A percentile compares a stretch with the other conserved stretches of the same genome.
phyloP scores from a whole-genome alignment of 192 early-diverging fungal genomes.

The Ambispora gerdemannii region DNA sequence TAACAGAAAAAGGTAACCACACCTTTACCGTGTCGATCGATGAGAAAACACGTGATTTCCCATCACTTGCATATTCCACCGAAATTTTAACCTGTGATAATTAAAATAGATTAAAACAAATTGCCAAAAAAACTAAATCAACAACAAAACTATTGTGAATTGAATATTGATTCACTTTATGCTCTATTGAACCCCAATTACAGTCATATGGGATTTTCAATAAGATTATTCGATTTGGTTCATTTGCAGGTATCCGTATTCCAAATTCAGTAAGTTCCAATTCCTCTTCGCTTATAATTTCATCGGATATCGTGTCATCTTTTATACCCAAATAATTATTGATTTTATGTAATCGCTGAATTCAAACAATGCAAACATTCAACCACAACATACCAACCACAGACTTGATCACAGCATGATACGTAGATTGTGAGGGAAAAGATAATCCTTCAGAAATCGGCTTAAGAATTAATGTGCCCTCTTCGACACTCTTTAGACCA shows the following conservation, averaged over 20 bases:
- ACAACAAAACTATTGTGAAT: no score
- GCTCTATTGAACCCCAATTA: slow-evolving; percentile 38
- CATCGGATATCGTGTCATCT: slow-evolving; percentile 15
- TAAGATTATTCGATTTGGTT: slow-evolving; percentile 38
- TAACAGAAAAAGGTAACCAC: slow-evolving; percentile 49
- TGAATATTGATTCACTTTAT: slow-evolving; percentile 29
- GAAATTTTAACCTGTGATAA: slow-evolving; percentile 45
- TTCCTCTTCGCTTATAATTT: slow-evolving; percentile 28
- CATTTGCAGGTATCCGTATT: slow-evolving; percentile 40
- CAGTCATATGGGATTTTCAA: slow-evolving; percentile 48
- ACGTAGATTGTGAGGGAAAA: slow-evolving; percentile 23
- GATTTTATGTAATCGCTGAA: background rate
- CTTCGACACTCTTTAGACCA: slow-evolving; percentile 14
- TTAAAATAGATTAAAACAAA: background rate
- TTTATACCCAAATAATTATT: background rate
- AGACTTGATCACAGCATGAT: slow-evolving; percentile 30
- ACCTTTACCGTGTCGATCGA: slow-evolving; percentile 52
- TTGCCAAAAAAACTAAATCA: no score
- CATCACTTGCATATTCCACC: slow-evolving; percentile 44
- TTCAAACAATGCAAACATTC: slow-evolving; percentile 4
- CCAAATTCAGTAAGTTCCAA: slow-evolving; percentile 40
- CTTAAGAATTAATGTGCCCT: slow-evolving; percentile 35
- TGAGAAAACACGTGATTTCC: slow-evolving; percentile 38
- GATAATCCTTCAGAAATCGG: slow-evolving; percentile 38
- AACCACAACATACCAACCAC: slow-evolving; percentile 9